These are phyloP conservation scores for Monosporascus sp. DNA, from an alignment of 2,329 filamentous ascomycete species.

Conservation along the genomic window DNA sequence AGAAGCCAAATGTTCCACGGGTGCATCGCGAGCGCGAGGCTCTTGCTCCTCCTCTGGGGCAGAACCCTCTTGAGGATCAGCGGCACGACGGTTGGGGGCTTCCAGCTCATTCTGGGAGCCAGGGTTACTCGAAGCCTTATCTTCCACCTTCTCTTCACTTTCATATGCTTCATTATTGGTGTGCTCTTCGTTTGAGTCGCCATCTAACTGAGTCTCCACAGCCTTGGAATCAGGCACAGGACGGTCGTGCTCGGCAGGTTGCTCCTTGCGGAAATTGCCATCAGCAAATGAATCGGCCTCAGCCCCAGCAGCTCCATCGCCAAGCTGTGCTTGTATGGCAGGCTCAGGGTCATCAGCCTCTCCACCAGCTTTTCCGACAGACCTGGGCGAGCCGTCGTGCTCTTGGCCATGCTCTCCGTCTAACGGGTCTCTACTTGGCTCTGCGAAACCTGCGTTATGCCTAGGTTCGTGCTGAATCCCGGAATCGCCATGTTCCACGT, in stretches of 20 bases:
- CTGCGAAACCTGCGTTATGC: not conserved
- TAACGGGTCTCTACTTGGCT: not conserved
- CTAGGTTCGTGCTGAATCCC: constrained; percentile 1
- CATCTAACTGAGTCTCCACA: constrained; percentile 16
- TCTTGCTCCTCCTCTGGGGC: not conserved
- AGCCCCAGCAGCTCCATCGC: constrained; percentile 4
- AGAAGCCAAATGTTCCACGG: constrained; percentile 13
- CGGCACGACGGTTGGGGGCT: constrained; percentile 1
- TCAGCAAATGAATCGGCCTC: constrained; percentile 4
- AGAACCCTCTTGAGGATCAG: constrained; percentile 3
- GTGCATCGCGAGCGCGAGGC: not conserved
- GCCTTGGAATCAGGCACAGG: not conserved
- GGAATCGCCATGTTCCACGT: not conserved
- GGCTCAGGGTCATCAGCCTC: constrained; percentile 1
- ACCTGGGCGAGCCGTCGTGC: not conserved
- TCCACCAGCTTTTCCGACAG: constrained; percentile 1
- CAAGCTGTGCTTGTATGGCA: constrained; percentile 1
- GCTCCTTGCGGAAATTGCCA: constrained; percentile 1
- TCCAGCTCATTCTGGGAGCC: constrained; percentile 1
- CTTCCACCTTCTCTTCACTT: constrained; percentile 6
- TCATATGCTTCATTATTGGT: constrained; percentile 13
- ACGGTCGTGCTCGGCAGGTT: constrained; percentile 1
- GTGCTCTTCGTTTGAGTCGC: constrained; percentile 12
- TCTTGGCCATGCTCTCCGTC: not conserved
- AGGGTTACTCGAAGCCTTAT: constrained; percentile 1